A percentile compares a stretch with the other conserved stretches of the same genome.
Conservation (phyloP, 202 grass and related monocot species). For the Saccharum hybrid region DNA sequence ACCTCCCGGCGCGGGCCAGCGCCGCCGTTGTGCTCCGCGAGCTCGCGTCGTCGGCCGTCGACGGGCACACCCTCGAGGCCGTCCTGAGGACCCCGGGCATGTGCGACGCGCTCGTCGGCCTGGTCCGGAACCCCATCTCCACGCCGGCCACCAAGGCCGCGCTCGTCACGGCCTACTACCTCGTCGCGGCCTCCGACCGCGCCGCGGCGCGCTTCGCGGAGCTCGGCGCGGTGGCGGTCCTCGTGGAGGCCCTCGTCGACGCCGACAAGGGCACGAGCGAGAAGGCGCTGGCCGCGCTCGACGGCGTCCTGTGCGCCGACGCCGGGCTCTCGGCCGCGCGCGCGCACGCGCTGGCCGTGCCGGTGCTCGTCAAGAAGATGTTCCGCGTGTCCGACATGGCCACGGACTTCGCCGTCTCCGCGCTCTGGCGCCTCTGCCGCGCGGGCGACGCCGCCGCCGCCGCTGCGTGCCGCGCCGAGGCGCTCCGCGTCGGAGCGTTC, state of each 20-base stretch:
- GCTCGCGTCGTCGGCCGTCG: conserved; percentile 54
- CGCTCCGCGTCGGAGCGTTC: conserved; percentile 74
- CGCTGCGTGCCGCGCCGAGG: conserved; percentile 55
- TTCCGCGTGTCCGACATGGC: conserved; percentile 88
- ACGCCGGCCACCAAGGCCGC: conserved; percentile 67
- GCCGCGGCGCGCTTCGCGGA: conserved; percentile 44
- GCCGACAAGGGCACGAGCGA: conserved; percentile 71
- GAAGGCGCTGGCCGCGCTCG: conserved; percentile 72
- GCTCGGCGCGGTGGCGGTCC: conserved; percentile 35
- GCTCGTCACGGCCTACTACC: conserved; percentile 72
- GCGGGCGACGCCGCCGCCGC: conserved; percentile 1
- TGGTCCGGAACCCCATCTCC: conserved; percentile 57
- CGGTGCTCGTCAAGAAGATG: conserved; percentile 92
- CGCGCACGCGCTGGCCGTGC: conserved; percentile 64
- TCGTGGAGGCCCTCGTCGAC: conserved; percentile 68
- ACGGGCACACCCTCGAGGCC: conserved; percentile 39
- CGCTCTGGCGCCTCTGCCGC: conserved; percentile 89
- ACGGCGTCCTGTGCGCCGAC: conserved; percentile 49
- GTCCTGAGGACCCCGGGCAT: conserved; percentile 36
- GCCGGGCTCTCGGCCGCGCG: conserved; percentile 48
- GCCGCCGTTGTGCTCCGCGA: conserved; percentile 64
- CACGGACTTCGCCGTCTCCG: conserved; percentile 88
- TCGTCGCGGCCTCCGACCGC: conserved; percentile 41
- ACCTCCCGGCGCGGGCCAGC: conserved; percentile 48
- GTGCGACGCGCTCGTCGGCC: conserved; percentile 49